Evolutionary conservation across 306 rosid species (phyloP), one percentile per base, ranked within the genome.

Genomic region (Trifolium repens): DNA sequence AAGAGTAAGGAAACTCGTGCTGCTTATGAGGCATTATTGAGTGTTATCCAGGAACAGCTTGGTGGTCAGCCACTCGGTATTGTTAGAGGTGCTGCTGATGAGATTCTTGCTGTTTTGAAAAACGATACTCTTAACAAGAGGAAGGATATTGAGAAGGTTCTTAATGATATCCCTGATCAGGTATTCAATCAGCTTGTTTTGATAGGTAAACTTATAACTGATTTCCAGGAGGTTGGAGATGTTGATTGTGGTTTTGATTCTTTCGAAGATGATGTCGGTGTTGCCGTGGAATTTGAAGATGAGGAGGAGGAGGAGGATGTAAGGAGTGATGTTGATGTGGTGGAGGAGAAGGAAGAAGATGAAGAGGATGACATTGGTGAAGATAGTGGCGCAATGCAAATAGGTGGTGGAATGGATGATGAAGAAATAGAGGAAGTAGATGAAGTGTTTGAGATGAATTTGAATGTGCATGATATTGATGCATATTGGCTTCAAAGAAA

Each of bases 401-500:
- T 90, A 91, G 98, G 93, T 16, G 67, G 44, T 65, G 94, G 94
- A 39, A 87, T 91, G 67, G 97, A 90, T 69, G 94, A 90, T 9
- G 97, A 94, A 58, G 93, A 90, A 34, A 84, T 84, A 90, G 84
- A 69, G 64, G 96, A 90, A 26, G 92, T 81, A 13, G 87, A 85
- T 24, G 97, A 87, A 58, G 91, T 88, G 8, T 97, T 88, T 57
- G 94, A 91, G 12, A 87, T 87, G 96, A 79, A 76, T 67, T 90
- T 94, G 8, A 90, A 94, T 84, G 98, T 90, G 75, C 94, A 88
- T 87, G 94, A 89, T 82, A 90, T 94, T 71, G 97, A 88, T 85
- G 98, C 98, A 2, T 91, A 91, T 78, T 91, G 97, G 98, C 90
- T 94, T 72, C 97, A 94, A 83, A 86, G 98, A 85, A 94, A 91